Evolutionary conservation across 2,329 filamentous ascomycete species (phyloP), one percentile per base, ranked within the genome.

Genomic region (Fusarium aywerte): DNA sequence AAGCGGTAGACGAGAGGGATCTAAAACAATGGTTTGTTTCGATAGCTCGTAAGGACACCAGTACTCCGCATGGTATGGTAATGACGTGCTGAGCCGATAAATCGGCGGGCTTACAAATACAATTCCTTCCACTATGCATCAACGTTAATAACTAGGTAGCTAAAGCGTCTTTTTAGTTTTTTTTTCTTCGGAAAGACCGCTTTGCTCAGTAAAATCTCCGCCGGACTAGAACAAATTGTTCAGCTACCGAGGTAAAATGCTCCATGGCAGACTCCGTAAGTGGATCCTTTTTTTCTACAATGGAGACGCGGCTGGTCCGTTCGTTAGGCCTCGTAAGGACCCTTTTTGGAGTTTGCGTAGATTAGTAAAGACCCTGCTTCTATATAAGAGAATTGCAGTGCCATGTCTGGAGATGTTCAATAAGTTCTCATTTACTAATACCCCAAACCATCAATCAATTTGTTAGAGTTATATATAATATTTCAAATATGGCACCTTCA

Each of bases 121-220:
- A 39, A 42, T 3, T 7, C 8, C 0, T 42, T 42, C 8, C 27
- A 29, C 1, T 5, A 18, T 33, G 21, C 42, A 48, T 8, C 32
- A 48, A 62, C 49, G 59, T 62, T 53, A 47, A 16, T 40, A 49
- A n/a, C n/a, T n/a, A n/a, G n/a, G n/a, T n/a, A n/a, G n/a, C 21
- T 1, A n/a, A 12, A 13, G 9, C 8, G n/a, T 25, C 12, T 25
- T 12, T 40, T 10, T 25, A 13, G 15, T 18, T 23, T n/a, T 16
- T 33, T 38, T 32, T 27, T 39, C 38, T 12, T 32, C 55, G 9
- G 33, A 35, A 16, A 13, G 15, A 61, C 45, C n/a, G 44, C 27
- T n/a, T 13, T 12, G 29, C 27, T 51, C 18, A 58, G 58, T 63
- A 62, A 50, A 32, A 45, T 6, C 13, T 21, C 58, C 60, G 43